Evolutionary conservation across 2,329 filamentous ascomycete genomes (phyloP).

Genomic region (Fusarium nelsonii): DNA sequence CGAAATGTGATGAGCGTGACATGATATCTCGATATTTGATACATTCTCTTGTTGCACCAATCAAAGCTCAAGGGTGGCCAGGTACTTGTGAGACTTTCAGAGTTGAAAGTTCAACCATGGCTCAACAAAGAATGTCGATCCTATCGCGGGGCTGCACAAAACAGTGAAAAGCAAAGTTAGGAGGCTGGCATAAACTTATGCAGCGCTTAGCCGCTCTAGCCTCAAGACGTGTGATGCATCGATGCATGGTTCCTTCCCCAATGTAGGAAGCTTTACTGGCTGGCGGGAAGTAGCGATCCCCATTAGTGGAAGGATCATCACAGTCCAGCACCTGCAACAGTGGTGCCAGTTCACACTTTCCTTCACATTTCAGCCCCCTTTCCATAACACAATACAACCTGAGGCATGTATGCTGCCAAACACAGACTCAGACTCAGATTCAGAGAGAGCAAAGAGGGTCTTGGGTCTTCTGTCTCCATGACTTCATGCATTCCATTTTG

Average conservation of each 20-base stretch:
- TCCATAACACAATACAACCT: conserved; percentile 20
- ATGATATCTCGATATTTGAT: conserved; percentile 32
- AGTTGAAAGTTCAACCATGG: conserved; percentile 31
- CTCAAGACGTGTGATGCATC: conserved; percentile 37
- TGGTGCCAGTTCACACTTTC: conserved; percentile 47
- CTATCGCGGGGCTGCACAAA: conserved; percentile 19
- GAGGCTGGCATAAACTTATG: conserved; percentile 40
- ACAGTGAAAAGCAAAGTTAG: conserved; percentile 41
- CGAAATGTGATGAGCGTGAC: conserved; percentile 20
- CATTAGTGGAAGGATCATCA: conserved; percentile 47
- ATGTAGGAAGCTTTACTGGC: conserved; percentile 23
- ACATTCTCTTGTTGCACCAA: conserved; percentile 28
- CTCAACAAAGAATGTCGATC: conserved; percentile 43
- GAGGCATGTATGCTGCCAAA: conserved; percentile 21
- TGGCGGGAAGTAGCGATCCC: conserved; percentile 19
- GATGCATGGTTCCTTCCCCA: conserved; percentile 5
- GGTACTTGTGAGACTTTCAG: conserved; percentile 7
- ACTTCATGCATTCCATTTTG: conserved; percentile 54
- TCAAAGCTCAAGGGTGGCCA: conserved; percentile 33
- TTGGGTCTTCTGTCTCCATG: conserved; percentile 45
- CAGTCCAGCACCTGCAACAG: conserved; percentile 43
- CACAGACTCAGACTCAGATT: background rate
- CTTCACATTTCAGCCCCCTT: conserved; percentile 36
- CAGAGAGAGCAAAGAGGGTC: conserved; percentile 13
- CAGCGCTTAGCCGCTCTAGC: conserved; percentile 41